phyloP scores from a whole-genome alignment of 192 early-diverging fungal species.

The Backusella parvicylindrica region DNA sequence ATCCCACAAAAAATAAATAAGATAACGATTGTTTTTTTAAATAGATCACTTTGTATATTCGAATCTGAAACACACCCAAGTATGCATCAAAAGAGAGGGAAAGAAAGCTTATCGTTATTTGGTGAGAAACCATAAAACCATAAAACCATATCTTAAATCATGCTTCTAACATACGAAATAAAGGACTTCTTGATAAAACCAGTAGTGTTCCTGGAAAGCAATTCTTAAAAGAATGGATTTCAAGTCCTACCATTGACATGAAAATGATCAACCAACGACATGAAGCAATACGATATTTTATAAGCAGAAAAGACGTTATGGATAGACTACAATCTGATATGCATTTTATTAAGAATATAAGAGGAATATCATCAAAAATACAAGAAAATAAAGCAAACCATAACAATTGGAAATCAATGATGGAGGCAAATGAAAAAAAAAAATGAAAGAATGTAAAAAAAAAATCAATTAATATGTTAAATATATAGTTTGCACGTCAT shows the following conservation, averaged over 20 bases:
- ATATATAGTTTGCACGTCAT: constrained; percentile 54
- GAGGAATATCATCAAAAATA: constrained; percentile 30
- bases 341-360: constrained; percentile 35
- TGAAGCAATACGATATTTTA: constrained; percentile 52
- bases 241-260: constrained; percentile 54
- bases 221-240: constrained; percentile 65
- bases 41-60: constrained; percentile 80
- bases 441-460: background rate
- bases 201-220: constrained; percentile 52
- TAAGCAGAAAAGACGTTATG: constrained; percentile 29
- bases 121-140: constrained; percentile 34
- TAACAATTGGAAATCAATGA: constrained; percentile 57
- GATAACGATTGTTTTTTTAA: background rate
- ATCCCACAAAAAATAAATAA: background rate
- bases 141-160: background rate
- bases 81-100: constrained; percentile 61
- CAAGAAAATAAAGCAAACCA: constrained; percentile 41
- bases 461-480: background rate
- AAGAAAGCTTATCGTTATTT: constrained; percentile 73
- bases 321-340: constrained; percentile 24
- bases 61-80: constrained; percentile 76
- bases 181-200: constrained; percentile 65
- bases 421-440: constrained; percentile 42
- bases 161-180: background rate
- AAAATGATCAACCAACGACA: constrained; percentile 49